Evolutionary conservation across 805 yeast genomes (phyloP).

Genomic region (Ogataea populi-albae): DNA sequence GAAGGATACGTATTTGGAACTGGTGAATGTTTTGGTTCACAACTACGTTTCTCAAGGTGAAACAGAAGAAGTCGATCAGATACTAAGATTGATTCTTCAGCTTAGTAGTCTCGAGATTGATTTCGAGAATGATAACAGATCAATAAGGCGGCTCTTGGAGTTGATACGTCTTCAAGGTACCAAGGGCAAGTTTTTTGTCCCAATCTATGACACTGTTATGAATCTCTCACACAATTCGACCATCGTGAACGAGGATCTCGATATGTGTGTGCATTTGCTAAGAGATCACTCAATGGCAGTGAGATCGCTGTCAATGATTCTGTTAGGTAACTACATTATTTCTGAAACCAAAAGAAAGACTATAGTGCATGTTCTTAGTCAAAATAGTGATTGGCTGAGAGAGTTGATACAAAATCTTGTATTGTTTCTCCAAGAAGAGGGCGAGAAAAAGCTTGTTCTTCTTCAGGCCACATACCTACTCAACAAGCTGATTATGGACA

Average conservation of each 20-base stretch:
- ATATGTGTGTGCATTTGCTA: constrained; percentile 6
- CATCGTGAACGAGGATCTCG: constrained; percentile 13
- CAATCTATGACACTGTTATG: constrained; percentile 14
- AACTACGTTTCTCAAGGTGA: neutral
- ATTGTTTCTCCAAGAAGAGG: neutral
- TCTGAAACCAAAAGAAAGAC: constrained; percentile 6
- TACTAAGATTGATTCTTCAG: constrained; percentile 5
- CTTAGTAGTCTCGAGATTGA: constrained; percentile 11
- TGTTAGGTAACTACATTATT: constrained; percentile 17
- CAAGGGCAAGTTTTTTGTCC: neutral
- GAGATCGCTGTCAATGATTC: constrained; percentile 14
- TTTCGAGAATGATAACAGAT: constrained; percentile 7
- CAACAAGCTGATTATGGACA: constrained; percentile 15
- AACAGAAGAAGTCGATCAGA: neutral
- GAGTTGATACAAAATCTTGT: constrained; percentile 3
- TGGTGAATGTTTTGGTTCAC: constrained; percentile 1
- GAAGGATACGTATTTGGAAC: neutral
- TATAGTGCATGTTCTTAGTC: constrained; percentile 5
- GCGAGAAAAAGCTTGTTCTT: constrained; percentile 4
- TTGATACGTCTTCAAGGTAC: neutral
- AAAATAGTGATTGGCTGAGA: constrained; percentile 4
- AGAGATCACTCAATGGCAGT: neutral
- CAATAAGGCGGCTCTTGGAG: constrained; percentile 6
- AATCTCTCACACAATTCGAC: constrained; percentile 15
- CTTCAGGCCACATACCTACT: constrained; percentile 12